A percentile compares a stretch with the other conserved stretches of the same genome.
phyloP scores from a whole-genome alignment of 257 asterid species.

The Nicotiana tabacum region DNA sequence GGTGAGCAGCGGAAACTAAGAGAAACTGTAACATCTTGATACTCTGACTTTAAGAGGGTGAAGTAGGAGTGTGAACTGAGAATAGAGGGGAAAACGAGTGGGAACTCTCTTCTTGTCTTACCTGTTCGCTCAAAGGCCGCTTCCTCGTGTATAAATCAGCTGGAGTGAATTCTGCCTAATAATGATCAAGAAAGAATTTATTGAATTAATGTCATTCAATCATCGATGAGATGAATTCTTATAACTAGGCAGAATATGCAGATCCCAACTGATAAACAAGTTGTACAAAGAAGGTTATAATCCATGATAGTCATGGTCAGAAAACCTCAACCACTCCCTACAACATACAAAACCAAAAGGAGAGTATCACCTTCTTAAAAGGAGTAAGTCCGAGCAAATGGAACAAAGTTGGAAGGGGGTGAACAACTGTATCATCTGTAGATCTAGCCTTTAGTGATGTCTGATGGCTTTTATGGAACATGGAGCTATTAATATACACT shows the following conservation, averaged over 20 bases:
- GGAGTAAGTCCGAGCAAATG: constrained; percentile 75
- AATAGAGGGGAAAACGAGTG: background rate
- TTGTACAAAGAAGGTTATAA: background rate
- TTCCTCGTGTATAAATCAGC: constrained; percentile 75
- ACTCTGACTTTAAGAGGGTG: constrained; percentile 2
- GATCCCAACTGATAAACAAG: background rate
- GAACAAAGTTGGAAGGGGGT: constrained; percentile 86
- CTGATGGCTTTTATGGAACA: constrained; percentile 60
- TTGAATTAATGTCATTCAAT: constrained; percentile 12
- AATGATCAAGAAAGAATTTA: constrained; percentile 11
- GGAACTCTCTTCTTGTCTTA: constrained; percentile 20
- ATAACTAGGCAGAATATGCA: background rate
- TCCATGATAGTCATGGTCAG: background rate
- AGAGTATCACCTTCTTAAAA: constrained; percentile 59
- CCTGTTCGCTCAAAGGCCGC: constrained; percentile 71
- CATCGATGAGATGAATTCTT: background rate
- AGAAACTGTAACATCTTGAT: constrained; percentile 8
- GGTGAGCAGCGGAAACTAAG: background rate
- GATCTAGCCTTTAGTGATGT: constrained; percentile 64
- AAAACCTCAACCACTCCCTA: background rate
- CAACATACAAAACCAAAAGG: background rate
- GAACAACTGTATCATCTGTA: constrained; percentile 65
- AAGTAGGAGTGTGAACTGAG: background rate
- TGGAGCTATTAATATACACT: constrained; percentile 69
- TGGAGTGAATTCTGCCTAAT: constrained; percentile 85